Evolutionary conservation across 2,329 filamentous ascomycete species (phyloP), one percentile per base, ranked within the genome.

Genomic region (Penicillium griseofulvum): DNA sequence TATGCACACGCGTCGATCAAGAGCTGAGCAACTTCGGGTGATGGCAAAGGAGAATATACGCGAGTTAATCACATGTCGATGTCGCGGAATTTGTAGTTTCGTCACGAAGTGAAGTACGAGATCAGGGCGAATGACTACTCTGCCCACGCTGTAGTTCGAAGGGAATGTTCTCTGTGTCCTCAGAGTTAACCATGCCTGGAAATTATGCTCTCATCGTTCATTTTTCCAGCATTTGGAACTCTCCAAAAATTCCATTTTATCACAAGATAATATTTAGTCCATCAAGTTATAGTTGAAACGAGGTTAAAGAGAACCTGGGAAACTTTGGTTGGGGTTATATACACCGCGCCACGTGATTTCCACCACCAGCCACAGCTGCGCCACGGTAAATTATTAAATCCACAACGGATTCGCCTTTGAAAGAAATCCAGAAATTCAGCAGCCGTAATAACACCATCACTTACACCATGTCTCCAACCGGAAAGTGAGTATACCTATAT

Each of bases 401-500:
- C 72, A 74, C 72, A 74, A 74, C 71, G 69, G 70, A 71, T 64
- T 71, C 64, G 65, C 68, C 67, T 73, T 69, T 67, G 63, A 68
- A 66, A 66, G 68, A 72, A 72, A 69, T 72, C 68, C 54, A 71
- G 70, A 74, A 73, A 73, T 72, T 73, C 66, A 71, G 65, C 65
- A 64, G 56, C 64, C 61, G 62, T 46, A 63, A 64, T 56, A 52
- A 65, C 51, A 58, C 58, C 63, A 61, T 55, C 56, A 60, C 64
- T 65, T 60, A 67, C 68, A 74, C 64, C 60, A 79, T 78, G 77
- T 79, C 77, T 57, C 76, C 73, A 71, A 71, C 75, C 66, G 74
- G 72, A 67, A 78, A 74, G 77, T 79, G 66, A 71, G 75, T 68
- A 52, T 49, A 44, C 34, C 14, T 49, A 26, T 12, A 17, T 19